phyloP scores from a whole-genome alignment of 2,329 filamentous ascomycete species.

The Exserohilum turcica region DNA sequence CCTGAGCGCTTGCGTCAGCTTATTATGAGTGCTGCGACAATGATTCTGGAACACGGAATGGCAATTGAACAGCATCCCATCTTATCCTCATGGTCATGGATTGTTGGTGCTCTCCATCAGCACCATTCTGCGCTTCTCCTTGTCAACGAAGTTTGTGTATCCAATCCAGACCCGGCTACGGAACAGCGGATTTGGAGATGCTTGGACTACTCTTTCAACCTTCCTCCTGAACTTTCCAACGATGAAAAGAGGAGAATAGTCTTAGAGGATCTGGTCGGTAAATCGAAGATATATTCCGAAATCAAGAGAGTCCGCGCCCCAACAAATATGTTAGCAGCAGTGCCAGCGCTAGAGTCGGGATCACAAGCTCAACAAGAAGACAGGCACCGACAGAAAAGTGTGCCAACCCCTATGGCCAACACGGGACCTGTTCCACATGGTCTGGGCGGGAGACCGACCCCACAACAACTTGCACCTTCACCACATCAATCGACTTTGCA shows the following conservation, averaged over 20 bases:
- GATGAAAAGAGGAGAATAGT: slow-evolving; percentile 66
- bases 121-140: slow-evolving; percentile 73
- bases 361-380: slow-evolving; percentile 10
- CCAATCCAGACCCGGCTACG: slow-evolving; percentile 60
- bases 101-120: slow-evolving; percentile 71
- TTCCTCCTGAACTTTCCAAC: slow-evolving; percentile 58
- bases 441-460: background rate
- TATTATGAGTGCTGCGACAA: slow-evolving; percentile 65
- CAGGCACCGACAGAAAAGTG: slow-evolving; percentile 8
- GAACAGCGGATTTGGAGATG: slow-evolving; percentile 72
- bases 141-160: slow-evolving; percentile 68
- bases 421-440: slow-evolving; percentile 1
- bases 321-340: slow-evolving; percentile 46
- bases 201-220: slow-evolving; percentile 73
- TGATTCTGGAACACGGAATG: slow-evolving; percentile 61
- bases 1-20: slow-evolving; percentile 68
- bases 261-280: slow-evolving; percentile 65
- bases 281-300: slow-evolving; percentile 63
- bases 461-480: slow-evolving; percentile 12
- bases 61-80: slow-evolving; percentile 59
- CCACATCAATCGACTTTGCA: background rate
- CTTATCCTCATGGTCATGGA: slow-evolving; percentile 70
- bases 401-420: slow-evolving; percentile 4
- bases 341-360: slow-evolving; percentile 34
- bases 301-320: slow-evolving; percentile 65